Base-by-base conservation (phyloP, 441 rosid species). In the Manihot esculenta region DNA sequence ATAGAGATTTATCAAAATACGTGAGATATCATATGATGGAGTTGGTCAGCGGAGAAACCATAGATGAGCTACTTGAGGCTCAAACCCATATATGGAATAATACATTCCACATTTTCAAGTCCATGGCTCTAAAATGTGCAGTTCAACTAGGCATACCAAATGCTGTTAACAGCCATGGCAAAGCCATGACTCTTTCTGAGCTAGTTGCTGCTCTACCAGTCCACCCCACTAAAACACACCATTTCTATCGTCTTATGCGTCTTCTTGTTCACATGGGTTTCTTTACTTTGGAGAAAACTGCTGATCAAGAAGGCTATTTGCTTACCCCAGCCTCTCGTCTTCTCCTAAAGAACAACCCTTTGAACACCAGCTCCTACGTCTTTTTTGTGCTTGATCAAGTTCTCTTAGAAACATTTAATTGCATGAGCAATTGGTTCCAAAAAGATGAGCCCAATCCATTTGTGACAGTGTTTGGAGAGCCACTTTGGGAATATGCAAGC, bases 251-350 rank as follows among this genome's bases (percentile, higher is more conserved):
- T 48, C 65, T 80, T 0, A 63, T 74, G 84, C 68, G 75, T 1
- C 6, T 77, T 68, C 69, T 80, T 10, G 56, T 62, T 26, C 75
- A 74, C 48, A 47, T 64, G 1, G 75, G 81, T 50, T 72, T 74
- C 72, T 75, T 80, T 26, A 27, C 70, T 10, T 50, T 6, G 0
- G 35, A 21, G 2, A 63, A 23, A 50, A 7, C 0, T 9, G 49
- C 41, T 2, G 15, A 50, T 10, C n/a, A 68, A 18, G 71, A 76
- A 61, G 66, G 30, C 35, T 81, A 62, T 21, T 10, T 27, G 0
- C 81, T 78, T 7, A 72, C 79, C 10, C 24, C 41, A 1, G 65
- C 77, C 3, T 78, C 78, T 8, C 62, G 45, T 18, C 76, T 74
- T 17, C 71, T 76, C 14, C 67, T 78, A 2, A 64, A 64, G 50